phyloP scores from a whole-genome alignment of 2,329 filamentous ascomycete species.

The Beauveria rudraprayagi region DNA sequence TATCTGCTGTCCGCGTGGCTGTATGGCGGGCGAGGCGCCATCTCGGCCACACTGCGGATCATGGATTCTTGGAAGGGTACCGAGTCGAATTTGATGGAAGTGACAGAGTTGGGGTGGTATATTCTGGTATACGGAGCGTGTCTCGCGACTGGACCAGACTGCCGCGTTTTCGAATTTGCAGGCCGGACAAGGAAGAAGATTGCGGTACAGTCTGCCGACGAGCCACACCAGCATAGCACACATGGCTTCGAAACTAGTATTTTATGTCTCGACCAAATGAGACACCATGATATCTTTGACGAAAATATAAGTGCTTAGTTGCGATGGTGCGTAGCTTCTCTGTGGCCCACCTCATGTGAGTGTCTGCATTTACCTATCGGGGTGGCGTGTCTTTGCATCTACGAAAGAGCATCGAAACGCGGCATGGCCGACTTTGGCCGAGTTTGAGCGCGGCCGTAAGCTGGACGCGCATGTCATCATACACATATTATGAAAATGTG shows the following conservation, averaged over 20 bases:
- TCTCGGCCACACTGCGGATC: background rate
- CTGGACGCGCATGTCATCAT: background rate
- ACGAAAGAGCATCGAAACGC: background rate
- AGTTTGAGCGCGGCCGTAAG: background rate
- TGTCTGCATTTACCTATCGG: background rate
- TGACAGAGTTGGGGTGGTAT: background rate
- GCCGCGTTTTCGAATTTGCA: background rate
- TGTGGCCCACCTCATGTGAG: background rate
- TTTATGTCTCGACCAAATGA: too few species aligned
- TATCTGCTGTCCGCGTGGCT: background rate
- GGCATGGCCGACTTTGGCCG: background rate
- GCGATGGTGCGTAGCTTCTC: too few species aligned
- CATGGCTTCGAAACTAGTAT: background rate
- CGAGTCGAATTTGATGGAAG: background rate
- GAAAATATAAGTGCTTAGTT: too few species aligned
- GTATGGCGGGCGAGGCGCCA: background rate
- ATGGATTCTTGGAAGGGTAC: background rate
- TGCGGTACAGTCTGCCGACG: background rate
- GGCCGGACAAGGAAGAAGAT: background rate
- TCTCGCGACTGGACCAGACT: background rate
- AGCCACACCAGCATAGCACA: background rate
- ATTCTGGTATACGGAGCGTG: background rate
- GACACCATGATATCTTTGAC: too few species aligned
- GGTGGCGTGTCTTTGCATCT: background rate
- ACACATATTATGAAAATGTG: background rate